A percentile compares a stretch with the other conserved stretches of the same genome.
Conservation (phyloP, 2,329 filamentous ascomycete species). For the Plectosphaerella plurivora region DNA sequence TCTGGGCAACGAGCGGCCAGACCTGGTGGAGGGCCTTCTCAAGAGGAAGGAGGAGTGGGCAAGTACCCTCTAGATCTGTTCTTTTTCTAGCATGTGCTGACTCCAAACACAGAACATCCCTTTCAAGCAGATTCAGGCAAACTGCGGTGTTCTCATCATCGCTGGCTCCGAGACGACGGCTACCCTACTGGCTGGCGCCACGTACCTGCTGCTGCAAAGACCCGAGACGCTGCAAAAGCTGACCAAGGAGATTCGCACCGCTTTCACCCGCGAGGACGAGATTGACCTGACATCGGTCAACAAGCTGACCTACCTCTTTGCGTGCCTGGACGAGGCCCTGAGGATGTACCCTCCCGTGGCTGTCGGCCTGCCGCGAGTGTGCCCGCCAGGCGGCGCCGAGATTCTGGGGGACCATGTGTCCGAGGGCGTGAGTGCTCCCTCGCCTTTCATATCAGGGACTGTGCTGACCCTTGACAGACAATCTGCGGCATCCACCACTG, state of each 20-base stretch:
- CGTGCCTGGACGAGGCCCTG: conserved; percentile 35
- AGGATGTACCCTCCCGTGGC: conserved; percentile 30
- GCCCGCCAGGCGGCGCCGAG: conserved; percentile 23
- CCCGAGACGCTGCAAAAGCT: conserved; percentile 23
- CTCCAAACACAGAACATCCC: background rate
- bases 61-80: background rate
- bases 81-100: background rate
- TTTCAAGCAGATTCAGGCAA: conserved; percentile 8
- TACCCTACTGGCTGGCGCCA: conserved; percentile 19
- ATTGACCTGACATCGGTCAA: conserved; percentile 26
- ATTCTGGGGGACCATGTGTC: conserved; percentile 26
- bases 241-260: conserved; percentile 29
- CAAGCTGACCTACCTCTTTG: conserved; percentile 30
- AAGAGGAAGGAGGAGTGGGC: conserved; percentile 13
- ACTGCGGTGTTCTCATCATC: conserved; percentile 17
- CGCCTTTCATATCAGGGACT: background rate
- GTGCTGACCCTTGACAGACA: conserved; percentile 24
- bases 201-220: conserved; percentile 23
- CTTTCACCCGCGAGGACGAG: conserved; percentile 27
- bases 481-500: conserved; percentile 37
- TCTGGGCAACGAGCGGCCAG: conserved; percentile 8
- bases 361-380: conserved; percentile 19
- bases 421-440: conserved; percentile 16
- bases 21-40: conserved; percentile 15
- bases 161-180: conserved; percentile 30